A percentile compares a stretch with the other conserved stretches of the same genome.
Conservation (phyloP, 2,329 filamentous ascomycete genomes). For the Coniella lustricola region DNA sequence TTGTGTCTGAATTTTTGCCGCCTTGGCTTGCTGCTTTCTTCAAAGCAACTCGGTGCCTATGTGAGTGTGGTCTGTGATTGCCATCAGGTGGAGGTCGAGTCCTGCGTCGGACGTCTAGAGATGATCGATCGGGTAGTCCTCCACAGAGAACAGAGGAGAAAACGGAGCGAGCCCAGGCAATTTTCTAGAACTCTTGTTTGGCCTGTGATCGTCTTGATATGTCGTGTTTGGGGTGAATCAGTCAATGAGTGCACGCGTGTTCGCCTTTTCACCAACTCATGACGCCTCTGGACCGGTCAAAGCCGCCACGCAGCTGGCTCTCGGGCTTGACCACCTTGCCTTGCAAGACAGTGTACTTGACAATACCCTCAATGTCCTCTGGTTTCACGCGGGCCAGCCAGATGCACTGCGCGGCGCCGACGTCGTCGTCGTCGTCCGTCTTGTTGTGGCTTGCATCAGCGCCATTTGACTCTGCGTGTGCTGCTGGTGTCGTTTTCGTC, state of each 20-base stretch:
- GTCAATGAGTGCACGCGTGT: too few species aligned
- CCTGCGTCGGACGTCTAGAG: too few species aligned
- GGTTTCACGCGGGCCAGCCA: slow-evolving; percentile 82
- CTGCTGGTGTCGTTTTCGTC: slow-evolving; percentile 17
- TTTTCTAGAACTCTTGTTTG: too few species aligned
- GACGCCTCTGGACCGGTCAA: slow-evolving; percentile 72
- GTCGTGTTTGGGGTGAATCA: neutral
- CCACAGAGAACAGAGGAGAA: too few species aligned
- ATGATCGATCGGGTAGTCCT: too few species aligned
- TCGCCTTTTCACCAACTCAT: slow-evolving; percentile 83
- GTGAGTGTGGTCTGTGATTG: too few species aligned
- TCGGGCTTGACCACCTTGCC: slow-evolving; percentile 91
- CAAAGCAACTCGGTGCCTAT: too few species aligned
- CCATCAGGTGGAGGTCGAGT: too few species aligned
- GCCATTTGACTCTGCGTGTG: neutral
- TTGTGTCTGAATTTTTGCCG: neutral
- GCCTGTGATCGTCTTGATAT: neutral
- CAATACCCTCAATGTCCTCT: slow-evolving; percentile 87
- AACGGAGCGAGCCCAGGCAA: too few species aligned
- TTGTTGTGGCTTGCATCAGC: neutral
- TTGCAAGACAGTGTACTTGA: slow-evolving; percentile 82
- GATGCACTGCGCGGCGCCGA: slow-evolving; percentile 77
- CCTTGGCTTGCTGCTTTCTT: too few species aligned
- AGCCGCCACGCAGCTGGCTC: slow-evolving; percentile 78
- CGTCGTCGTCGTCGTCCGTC: slow-evolving; percentile 31